Evolutionary conservation across 768 basidiomycete genomes (phyloP), one percentile per base, ranked within the genome.

Genomic region (Kwoniella dendrophila): DNA sequence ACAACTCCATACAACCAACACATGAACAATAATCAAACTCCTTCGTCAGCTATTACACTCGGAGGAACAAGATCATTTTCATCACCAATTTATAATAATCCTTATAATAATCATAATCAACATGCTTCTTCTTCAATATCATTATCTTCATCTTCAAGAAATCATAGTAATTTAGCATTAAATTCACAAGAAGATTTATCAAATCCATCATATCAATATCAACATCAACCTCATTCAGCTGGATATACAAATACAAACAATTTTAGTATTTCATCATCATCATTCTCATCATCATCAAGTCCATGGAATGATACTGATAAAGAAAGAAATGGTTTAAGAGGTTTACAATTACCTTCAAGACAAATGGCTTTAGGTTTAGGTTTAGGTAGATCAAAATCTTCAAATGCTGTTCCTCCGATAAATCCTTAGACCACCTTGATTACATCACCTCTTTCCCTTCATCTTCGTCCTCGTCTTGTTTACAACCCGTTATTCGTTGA

Each of bases 331-430:
- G 71, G 72, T n/a, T 56, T 73, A 49, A 68, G 72, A 44, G 69
- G 69, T 0, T 48, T 75, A 48, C 71, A 72, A 43, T 41, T 75
- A 20, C 73, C 73, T 26, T 59, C 44, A 16, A 64, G 66, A 41
- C 70, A 71, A 48, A 64, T 69, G 56, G 68, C 70, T 11, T 43
- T 68, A 43, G 56, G 52, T 18, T 50, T 62, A 38, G 47, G 57
- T 29, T 54, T 66, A 36, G 38, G 32, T 49, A 50, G 61, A 34
- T 60, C 53, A n/a, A n/a, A n/a, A n/a, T n/a, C n/a, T 4, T 51
- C 45, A 8, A 65, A 65, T 45, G 63, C 58, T 32, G 45, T 60
- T 18, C 63, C 53, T 4, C 34, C 14, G 4, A 16, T 44, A n/a
- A n/a, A n/a, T n/a, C n/a, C n/a, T n/a, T n/a, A n/a, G n/a, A n/a